Evolutionary conservation across 768 basidiomycete species (phyloP).

Genomic region (Tephrocybe sp.): DNA sequence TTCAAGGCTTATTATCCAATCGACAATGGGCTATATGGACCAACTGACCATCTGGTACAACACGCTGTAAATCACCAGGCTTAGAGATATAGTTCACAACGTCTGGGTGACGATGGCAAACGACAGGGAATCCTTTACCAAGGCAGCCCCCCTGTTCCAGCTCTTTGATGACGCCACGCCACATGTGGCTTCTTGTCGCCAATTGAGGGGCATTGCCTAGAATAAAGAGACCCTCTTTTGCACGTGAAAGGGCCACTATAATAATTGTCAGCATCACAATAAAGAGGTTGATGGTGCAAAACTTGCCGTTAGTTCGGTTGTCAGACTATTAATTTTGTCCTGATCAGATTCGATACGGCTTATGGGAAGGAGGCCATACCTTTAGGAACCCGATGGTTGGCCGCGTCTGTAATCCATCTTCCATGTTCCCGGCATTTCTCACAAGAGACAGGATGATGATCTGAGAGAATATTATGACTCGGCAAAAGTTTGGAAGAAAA

Average conservation of each 20-base stretch:
- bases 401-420: constrained; percentile 35
- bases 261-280: constrained; percentile 1
- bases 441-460: constrained; percentile 77
- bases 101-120: constrained; percentile 57
- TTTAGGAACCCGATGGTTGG: constrained; percentile 71
- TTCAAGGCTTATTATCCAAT: neutral
- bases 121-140: constrained; percentile 55
- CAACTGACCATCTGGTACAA: constrained; percentile 57
- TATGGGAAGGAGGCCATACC: constrained; percentile 33
- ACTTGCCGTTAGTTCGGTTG: constrained; percentile 54
- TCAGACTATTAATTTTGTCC: constrained; percentile 37
- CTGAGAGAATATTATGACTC: constrained; percentile 21
- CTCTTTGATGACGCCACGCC: constrained; percentile 58
- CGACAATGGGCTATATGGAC: neutral
- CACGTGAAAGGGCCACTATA: constrained; percentile 74
- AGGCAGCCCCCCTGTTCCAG: constrained; percentile 46
- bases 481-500: neutral
- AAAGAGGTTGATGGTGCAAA: neutral
- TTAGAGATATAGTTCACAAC: constrained; percentile 37
- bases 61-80: constrained; percentile 49
- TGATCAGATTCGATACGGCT: neutral
- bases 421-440: constrained; percentile 55
- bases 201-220: constrained; percentile 66
- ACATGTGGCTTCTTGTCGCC: constrained; percentile 51
- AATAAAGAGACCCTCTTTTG: constrained; percentile 72